phyloP scores from a whole-genome alignment of 495 filamentous ascomycete genomes.

The Aspergillus affinis region DNA sequence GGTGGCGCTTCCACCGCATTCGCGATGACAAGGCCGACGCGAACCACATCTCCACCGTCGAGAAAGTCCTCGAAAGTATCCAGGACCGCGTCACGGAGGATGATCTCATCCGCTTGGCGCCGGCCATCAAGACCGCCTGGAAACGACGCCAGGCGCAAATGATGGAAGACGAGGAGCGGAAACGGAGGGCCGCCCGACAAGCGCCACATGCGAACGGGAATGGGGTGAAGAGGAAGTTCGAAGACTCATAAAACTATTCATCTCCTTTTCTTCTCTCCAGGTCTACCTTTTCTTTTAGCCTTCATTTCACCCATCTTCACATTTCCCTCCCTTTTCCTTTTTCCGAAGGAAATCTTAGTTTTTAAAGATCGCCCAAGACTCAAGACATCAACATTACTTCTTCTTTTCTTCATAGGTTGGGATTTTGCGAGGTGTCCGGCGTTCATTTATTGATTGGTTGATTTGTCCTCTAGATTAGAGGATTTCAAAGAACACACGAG shows the following conservation, averaged over 20 bases:
- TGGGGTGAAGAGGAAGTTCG: conserved; percentile 49
- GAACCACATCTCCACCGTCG: conserved; percentile 80
- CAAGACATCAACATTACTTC: not conserved
- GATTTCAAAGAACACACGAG: not conserved
- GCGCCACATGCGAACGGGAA: conserved; percentile 33
- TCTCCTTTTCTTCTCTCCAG: conserved; percentile 16
- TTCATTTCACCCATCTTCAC: conserved; percentile 12
- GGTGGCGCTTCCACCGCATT: conserved; percentile 84
- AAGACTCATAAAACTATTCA: conserved; percentile 37
- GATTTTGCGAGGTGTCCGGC: conserved; percentile 22
- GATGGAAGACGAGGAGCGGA: conserved; percentile 27
- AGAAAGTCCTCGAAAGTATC: conserved; percentile 81
- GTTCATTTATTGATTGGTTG: conserved; percentile 1
- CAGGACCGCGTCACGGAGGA: conserved; percentile 67
- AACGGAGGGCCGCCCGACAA: conserved; percentile 23
- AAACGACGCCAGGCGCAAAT: conserved; percentile 54
- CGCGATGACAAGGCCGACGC: conserved; percentile 88
- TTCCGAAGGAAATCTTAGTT: not conserved
- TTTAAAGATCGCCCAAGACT: not conserved
- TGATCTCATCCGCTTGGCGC: conserved; percentile 63
- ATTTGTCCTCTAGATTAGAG: not conserved
- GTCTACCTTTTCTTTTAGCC: conserved; percentile 12
- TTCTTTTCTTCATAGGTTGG: not conserved
- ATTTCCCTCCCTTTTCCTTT: conserved; percentile 11
- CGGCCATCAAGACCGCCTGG: conserved; percentile 69